These are phyloP conservation scores for Paratrypanosoma confusum DNA, from an alignment of 208 protist genomes.

Conservation along the genomic window DNA sequence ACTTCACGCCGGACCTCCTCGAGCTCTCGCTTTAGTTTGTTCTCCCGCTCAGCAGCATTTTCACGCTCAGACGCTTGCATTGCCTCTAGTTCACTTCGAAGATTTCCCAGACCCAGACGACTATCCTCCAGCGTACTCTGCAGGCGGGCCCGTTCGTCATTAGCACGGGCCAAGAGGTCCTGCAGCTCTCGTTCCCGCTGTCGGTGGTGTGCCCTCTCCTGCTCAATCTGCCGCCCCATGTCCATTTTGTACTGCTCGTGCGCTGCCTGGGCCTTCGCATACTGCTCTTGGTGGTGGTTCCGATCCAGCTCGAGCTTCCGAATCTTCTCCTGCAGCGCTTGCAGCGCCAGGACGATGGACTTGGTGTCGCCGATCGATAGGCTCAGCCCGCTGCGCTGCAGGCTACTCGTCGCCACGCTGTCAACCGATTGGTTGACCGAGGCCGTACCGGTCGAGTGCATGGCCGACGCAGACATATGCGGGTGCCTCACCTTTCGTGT, in stretches of 20 bases:
- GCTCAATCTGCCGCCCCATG: slow-evolving; percentile 75
- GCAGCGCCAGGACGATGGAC: slow-evolving; percentile 82
- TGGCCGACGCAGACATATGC: too few relatives aligned
- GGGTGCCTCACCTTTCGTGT: too few relatives aligned
- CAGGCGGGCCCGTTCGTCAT: slow-evolving; percentile 51
- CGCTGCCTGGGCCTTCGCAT: slow-evolving; percentile 55
- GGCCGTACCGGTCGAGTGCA: slow-evolving; percentile 9
- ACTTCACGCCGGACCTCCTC: slow-evolving; percentile 44
- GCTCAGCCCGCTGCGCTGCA: slow-evolving; percentile 76
- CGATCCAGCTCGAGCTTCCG: slow-evolving; percentile 74
- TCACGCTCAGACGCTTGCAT: slow-evolving; percentile 64
- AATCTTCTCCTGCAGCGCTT: slow-evolving; percentile 83
- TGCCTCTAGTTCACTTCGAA: slow-evolving; percentile 64
- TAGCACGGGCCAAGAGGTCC: slow-evolving; percentile 52
- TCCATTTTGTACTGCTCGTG: slow-evolving; percentile 83
- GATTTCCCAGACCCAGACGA: slow-evolving; percentile 32
- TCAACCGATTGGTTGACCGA: slow-evolving; percentile 47
- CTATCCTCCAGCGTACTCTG: slow-evolving; percentile 37
- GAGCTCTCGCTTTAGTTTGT: slow-evolving; percentile 37
- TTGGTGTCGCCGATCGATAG: slow-evolving; percentile 86
- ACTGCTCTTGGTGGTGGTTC: slow-evolving; percentile 83
- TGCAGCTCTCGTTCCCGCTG: slow-evolving; percentile 65
- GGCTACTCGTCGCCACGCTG: slow-evolving; percentile 44
- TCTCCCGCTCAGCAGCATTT: slow-evolving; percentile 44
- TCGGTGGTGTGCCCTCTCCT: slow-evolving; percentile 58